phyloP scores from a whole-genome alignment of 169 alveolate genomes.

The Cryptosporidium sp. region DNA sequence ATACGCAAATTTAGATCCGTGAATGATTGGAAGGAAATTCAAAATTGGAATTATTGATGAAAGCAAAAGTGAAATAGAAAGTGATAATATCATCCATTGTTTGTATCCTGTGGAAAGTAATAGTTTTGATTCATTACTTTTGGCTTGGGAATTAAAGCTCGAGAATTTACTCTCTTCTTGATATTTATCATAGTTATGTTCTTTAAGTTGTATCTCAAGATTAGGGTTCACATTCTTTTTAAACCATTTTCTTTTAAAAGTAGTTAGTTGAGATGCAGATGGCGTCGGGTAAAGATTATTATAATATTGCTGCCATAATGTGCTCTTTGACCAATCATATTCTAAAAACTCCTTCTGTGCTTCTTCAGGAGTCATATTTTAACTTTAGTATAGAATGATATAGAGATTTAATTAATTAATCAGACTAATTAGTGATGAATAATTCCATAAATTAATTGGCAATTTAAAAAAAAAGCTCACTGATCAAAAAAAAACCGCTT shows the following conservation, averaged over 20 bases:
- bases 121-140: neutral
- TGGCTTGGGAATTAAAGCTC: neutral
- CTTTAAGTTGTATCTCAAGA: constrained; percentile 36
- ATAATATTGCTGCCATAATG: constrained; percentile 68
- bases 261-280: constrained; percentile 26
- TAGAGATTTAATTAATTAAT: neutral
- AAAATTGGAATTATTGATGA: neutral
- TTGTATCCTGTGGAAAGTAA: neutral
- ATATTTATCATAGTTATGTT: neutral
- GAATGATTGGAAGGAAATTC: constrained; percentile 15
- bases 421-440: too few species aligned
- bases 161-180: constrained; percentile 8
- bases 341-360: constrained; percentile 51
- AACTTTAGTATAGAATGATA: neutral
- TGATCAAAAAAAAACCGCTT: constrained; percentile 6
- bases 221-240: constrained; percentile 43
- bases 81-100: constrained; percentile 33
- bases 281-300: constrained; percentile 71
- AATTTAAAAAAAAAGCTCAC: neutral
- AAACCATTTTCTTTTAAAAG: constrained; percentile 68
- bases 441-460: neutral
- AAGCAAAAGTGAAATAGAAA: constrained; percentile 21
- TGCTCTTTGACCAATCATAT: constrained; percentile 52
- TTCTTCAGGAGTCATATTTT: constrained; percentile 29
- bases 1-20: neutral